phyloP scores from a whole-genome alignment of 352 stramenopile genomes.

The Saprolegnia parasitica region DNA sequence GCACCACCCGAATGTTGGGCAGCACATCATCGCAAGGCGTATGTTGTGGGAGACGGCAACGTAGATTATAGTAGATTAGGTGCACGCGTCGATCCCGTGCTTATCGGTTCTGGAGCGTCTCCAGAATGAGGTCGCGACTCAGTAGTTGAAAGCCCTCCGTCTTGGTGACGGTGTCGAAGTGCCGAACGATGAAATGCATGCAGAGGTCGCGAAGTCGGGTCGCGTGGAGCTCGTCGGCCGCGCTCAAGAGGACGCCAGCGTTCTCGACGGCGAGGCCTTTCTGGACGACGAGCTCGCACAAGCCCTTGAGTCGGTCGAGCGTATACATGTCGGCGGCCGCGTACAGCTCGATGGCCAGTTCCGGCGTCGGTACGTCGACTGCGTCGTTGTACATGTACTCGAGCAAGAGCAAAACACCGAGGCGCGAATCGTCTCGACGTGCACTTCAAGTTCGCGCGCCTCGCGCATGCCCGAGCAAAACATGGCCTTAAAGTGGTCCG shows the following conservation, averaged over 20 bases:
- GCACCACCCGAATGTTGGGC: too few species aligned
- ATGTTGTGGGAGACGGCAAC: too few species aligned
- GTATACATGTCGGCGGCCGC: conserved; percentile 93
- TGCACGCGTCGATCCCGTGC: too few species aligned
- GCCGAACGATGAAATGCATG: conserved; percentile 82
- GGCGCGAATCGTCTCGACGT: conserved; percentile 84
- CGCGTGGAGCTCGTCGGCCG: conserved; percentile 79
- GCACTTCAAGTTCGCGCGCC: conserved; percentile 80
- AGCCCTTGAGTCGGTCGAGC: conserved; percentile 89
- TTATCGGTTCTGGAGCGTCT: conserved; percentile 84
- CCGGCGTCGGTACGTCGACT: conserved; percentile 85
- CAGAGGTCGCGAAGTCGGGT: conserved; percentile 84
- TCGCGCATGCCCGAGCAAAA: conserved; percentile 95
- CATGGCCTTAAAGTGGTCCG: conserved; percentile 91
- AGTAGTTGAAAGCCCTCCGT: conserved; percentile 82
- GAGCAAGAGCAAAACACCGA: conserved; percentile 92
- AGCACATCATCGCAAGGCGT: too few species aligned
- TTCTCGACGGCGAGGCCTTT: conserved; percentile 88
- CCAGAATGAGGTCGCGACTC: conserved; percentile 84
- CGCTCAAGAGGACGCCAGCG: conserved; percentile 76
- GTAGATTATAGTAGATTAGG: background rate
- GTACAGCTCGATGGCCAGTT: conserved; percentile 93
- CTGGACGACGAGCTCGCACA: conserved; percentile 88
- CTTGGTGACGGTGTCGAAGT: conserved; percentile 90
- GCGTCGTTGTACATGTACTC: conserved; percentile 97